Evolutionary conservation across 345 rosid genomes (phyloP).

Genomic region (Tarenaya hassleriana): DNA sequence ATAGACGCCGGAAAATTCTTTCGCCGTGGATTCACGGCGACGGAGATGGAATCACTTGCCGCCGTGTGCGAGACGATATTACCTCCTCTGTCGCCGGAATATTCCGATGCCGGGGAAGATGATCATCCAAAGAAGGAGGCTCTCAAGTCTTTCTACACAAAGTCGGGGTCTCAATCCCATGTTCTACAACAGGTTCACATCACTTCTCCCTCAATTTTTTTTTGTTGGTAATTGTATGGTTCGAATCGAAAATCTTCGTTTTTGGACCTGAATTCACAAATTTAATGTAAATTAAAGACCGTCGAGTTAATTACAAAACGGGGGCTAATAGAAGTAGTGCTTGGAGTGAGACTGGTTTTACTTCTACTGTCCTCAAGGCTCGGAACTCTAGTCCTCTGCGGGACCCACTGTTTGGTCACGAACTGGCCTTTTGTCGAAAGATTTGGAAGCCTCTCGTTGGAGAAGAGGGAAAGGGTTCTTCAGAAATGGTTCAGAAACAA

Average conservation of each 20-base stretch:
- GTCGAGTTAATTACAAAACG: slow-evolving; percentile 37
- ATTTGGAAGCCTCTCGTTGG: too few species aligned
- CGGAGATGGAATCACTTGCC: too few species aligned
- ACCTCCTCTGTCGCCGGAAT: slow-evolving; percentile 30
- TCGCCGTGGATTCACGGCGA: slow-evolving; percentile 34
- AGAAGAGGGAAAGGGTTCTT: slow-evolving; percentile 46
- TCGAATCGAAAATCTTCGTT: too few species aligned
- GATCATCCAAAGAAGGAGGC: slow-evolving; percentile 9
- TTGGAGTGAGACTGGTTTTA: too few species aligned
- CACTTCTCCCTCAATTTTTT: neutral
- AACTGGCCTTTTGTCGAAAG: too few species aligned
- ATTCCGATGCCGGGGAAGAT: neutral
- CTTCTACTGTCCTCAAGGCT: too few species aligned
- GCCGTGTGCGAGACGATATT: slow-evolving; percentile 35
- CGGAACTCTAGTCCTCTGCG: slow-evolving; percentile 51
- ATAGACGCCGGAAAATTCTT: slow-evolving; percentile 35
- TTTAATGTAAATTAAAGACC: too few species aligned
- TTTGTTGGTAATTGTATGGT: too few species aligned
- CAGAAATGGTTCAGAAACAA: slow-evolving; percentile 48
- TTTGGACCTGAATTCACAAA: too few species aligned
- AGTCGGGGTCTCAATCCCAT: slow-evolving; percentile 31
- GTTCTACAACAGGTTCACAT: neutral
- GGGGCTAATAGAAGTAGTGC: too few species aligned
- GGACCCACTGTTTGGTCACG: slow-evolving; percentile 29
- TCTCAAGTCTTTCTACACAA: slow-evolving; percentile 24